These are phyloP conservation scores for Penicillium paneum DNA, from an alignment of 2,329 filamentous ascomycete genomes.

Conservation along the genomic window DNA sequence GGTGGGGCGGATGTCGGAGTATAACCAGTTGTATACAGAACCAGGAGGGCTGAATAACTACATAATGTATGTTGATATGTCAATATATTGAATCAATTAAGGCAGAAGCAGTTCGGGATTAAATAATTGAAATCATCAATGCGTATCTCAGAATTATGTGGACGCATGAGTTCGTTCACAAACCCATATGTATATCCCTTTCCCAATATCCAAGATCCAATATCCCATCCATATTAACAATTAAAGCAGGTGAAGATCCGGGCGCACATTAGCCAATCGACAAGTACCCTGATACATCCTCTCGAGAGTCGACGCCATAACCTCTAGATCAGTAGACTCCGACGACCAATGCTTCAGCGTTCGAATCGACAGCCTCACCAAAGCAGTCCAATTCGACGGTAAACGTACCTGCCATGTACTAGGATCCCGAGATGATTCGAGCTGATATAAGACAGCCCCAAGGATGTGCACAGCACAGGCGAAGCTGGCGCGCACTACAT, in stretches of 20 bases:
- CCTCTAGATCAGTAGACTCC: constrained; percentile 21
- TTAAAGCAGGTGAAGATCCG: constrained; percentile 6
- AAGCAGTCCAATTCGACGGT: constrained; percentile 20
- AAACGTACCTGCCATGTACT: constrained; percentile 9
- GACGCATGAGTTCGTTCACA: neutral
- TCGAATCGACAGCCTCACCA: constrained; percentile 18
- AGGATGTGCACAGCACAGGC: constrained; percentile 20
- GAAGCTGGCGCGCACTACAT: constrained; percentile 18
- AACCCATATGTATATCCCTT: neutral
- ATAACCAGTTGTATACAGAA: neutral
- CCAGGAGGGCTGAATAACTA: neutral
- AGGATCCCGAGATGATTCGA: constrained; percentile 1
- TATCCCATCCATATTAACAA: neutral
- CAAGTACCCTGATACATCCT: constrained; percentile 25
- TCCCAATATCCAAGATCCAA: neutral
- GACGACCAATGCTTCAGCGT: constrained; percentile 17
- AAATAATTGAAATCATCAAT: neutral
- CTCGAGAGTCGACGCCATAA: constrained; percentile 20
- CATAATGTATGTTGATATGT: neutral
- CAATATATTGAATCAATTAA: neutral
- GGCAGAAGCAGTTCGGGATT: neutral
- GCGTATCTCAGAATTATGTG: neutral
- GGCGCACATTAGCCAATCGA: constrained; percentile 16
- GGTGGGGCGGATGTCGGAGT: constrained; percentile 6
- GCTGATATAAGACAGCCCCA: constrained; percentile 15